Conservation (phyloP, 1,284 basidiomycete genomes). For the Apiotrichum akiyoshidainum region DNA sequence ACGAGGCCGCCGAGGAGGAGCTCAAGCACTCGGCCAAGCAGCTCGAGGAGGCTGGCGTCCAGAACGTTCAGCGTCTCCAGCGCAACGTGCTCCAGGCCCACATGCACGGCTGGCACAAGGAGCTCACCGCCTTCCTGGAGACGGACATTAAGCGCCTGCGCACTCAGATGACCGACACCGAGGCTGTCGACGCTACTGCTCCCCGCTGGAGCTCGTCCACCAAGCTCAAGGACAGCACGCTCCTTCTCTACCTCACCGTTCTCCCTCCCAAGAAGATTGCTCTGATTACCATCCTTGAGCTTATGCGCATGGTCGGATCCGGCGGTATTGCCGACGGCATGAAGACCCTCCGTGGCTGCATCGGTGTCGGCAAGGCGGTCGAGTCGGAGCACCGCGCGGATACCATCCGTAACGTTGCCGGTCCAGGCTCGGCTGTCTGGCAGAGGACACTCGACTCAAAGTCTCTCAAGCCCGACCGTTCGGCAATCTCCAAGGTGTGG, state of each 20-base stretch:
- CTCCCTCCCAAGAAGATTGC: constrained; percentile 77
- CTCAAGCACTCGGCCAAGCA: constrained; percentile 64
- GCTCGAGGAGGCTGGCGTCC: constrained; percentile 58
- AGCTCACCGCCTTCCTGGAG: constrained; percentile 59
- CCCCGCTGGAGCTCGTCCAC: constrained; percentile 20
- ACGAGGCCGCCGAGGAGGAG: constrained; percentile 73
- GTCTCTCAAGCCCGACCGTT: constrained; percentile 35
- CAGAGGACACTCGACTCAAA: constrained; percentile 32
- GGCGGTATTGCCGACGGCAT: constrained; percentile 80
- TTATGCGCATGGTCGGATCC: constrained; percentile 77
- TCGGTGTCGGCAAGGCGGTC: constrained; percentile 78
- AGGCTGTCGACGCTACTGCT: constrained; percentile 7
- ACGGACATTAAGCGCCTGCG: constrained; percentile 60
- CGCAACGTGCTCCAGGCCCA: constrained; percentile 64
- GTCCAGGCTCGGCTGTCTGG: constrained; percentile 40
- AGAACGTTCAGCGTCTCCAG: constrained; percentile 51
- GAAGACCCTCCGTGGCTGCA: constrained; percentile 81
- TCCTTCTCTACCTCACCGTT: constrained; percentile 63
- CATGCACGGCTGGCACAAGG: constrained; percentile 86
- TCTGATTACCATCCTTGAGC: constrained; percentile 82
- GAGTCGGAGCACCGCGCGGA: constrained; percentile 85
- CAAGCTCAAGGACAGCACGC: constrained; percentile 29
- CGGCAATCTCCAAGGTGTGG: constrained; percentile 33
- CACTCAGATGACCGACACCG: not conserved
- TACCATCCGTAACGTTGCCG: constrained; percentile 62